Base-by-base conservation (phyloP, 2,329 filamentous ascomycete species). In the Sporothrix schenckii region DNA sequence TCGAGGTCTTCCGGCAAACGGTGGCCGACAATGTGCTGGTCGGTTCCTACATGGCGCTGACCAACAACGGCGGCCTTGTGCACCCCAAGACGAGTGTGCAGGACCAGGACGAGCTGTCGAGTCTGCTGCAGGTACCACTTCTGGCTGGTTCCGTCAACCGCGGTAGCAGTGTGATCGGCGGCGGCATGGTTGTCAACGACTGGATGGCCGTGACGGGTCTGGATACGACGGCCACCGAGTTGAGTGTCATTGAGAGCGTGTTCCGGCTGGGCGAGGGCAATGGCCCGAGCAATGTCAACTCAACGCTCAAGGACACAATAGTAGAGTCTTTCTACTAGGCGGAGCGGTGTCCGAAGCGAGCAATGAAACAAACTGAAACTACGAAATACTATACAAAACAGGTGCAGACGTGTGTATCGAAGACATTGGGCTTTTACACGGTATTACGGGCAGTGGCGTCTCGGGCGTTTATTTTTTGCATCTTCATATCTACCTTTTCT, bases 21-120 rank as follows among this genome's bases (percentile, higher is more conserved):
- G 91, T 99, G 72, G 93, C 94, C 77, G 94, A 97, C 82, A 97
- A 98, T 79, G 95, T 99, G 71, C 89, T 99, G 39, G 95, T 96
- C 50, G 95, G 95, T 72, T 93, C 90, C 66, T 99, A 99, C 86
- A 98, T 98, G 94, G 88, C 92, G 69, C 86, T 99, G 73, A 94
- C 91, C 77, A 99, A 99, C 85, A 92, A 94, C 81, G 95, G 95
- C 75, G 95, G 95, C 14, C 91, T 99, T 76, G 95, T 99, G 65
- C 95, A 99, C 80, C 94, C 95, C 76, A 97, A 97, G 86, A 98
- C 95, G 53, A 91, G 88, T 75, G 95, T 98, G 78, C 93, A 97
- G 82, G 95, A 99, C 81, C 95, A 99, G 86, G 95, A 99, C 80
- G 95, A 99, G 84, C 88, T 99, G 74, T 94, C 91, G 74, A 94